Percentiles rank a stretch among this genome's conserved stretches.
phyloP scores from a whole-genome alignment of 2,329 filamentous ascomycete genomes.

The Cadophora luteo-olivacea region DNA sequence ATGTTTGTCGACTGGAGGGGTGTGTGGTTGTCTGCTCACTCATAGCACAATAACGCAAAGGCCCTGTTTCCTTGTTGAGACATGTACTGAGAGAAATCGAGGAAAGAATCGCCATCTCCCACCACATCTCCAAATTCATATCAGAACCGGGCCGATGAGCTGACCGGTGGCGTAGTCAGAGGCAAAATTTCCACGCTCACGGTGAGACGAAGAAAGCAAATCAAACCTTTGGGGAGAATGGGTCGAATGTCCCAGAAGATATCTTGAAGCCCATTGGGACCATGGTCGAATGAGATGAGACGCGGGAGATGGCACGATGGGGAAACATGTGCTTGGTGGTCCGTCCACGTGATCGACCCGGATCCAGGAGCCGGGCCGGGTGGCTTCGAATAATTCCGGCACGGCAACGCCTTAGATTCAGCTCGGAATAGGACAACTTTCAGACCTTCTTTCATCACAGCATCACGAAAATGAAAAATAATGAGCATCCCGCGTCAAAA shows the following conservation, averaged over 20 bases:
- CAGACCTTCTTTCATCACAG: too few relatives aligned
- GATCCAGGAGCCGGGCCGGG: too few relatives aligned
- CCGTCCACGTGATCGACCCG: too few relatives aligned
- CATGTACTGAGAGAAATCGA: not conserved
- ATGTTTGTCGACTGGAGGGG: too few relatives aligned
- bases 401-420: too few relatives aligned
- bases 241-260: not conserved
- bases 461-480: not conserved
- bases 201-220: not conserved
- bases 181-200: not conserved
- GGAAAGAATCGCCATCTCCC: not conserved
- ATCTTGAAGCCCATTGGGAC: not conserved
- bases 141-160: not conserved
- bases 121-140: not conserved
- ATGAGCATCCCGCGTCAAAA: not conserved
- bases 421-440: too few relatives aligned
- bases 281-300: not conserved
- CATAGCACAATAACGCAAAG: not conserved
- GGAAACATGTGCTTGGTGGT: too few relatives aligned
- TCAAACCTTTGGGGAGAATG: not conserved
- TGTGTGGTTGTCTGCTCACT: not conserved
- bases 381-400: too few relatives aligned
- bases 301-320: not conserved
- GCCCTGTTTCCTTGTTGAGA: not conserved
- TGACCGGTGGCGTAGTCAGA: not conserved